phyloP scores from a whole-genome alignment of 2,329 filamentous ascomycete genomes.

The Hirsutella rhossiliensis region DNA sequence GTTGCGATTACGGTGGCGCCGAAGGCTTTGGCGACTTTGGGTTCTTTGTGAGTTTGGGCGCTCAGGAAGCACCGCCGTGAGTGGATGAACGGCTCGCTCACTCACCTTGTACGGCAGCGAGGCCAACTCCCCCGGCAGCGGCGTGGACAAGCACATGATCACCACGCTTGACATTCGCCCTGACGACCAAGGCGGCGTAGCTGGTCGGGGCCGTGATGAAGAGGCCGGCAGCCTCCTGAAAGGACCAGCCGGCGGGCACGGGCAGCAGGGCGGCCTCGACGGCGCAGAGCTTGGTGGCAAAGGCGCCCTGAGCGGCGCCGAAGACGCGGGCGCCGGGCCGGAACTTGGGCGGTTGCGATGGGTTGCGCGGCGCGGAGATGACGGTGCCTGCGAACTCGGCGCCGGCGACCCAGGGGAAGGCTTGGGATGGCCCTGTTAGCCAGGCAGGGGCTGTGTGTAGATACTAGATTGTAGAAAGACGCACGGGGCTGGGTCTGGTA shows the following conservation, averaged over 20 bases:
- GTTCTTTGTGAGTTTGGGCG: not conserved
- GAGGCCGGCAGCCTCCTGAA: conserved; percentile 72
- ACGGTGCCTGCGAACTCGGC: conserved; percentile 78
- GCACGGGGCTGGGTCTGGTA: conserved; percentile 79
- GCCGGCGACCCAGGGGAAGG: conserved; percentile 79
- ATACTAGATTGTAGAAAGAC: too few species aligned
- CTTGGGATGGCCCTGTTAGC: conserved; percentile 14
- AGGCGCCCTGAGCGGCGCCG: conserved; percentile 75
- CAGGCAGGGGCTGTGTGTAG: not conserved
- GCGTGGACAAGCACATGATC: conserved; percentile 88
- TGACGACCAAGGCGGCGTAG: conserved; percentile 69
- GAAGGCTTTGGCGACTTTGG: conserved; percentile 67
- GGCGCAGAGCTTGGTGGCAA: conserved; percentile 63
- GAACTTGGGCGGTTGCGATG: conserved; percentile 45
- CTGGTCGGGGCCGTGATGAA: conserved; percentile 89
- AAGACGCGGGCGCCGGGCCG: conserved; percentile 75
- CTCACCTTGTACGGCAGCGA: conserved; percentile 72
- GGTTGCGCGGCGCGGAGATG: conserved; percentile 47
- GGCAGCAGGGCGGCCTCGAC: conserved; percentile 56
- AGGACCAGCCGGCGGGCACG: conserved; percentile 71
- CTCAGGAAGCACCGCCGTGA: not conserved
- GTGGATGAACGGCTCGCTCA: not conserved
- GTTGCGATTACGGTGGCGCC: conserved; percentile 92
- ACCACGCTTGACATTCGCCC: conserved; percentile 65
- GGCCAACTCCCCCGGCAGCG: conserved; percentile 80